phyloP scores from a whole-genome alignment of 768 basidiomycete genomes.

The Suillus tomentosus region DNA sequence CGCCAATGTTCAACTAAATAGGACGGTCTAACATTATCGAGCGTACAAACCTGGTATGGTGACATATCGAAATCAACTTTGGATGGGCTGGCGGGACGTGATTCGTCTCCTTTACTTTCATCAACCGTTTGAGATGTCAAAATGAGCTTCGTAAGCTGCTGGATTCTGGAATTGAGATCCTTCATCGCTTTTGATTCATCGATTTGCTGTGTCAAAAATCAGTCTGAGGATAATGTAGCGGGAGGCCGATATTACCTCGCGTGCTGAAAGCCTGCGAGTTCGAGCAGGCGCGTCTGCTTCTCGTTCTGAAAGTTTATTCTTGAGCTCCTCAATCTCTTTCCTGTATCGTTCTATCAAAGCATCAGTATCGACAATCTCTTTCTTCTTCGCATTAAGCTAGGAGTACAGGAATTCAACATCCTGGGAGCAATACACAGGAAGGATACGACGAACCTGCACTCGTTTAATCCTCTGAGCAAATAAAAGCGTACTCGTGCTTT shows the following conservation, averaged over 20 bases:
- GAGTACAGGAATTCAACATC: background rate
- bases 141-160: conserved; percentile 82
- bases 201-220: conserved; percentile 55
- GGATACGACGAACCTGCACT: conserved; percentile 50
- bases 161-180: conserved; percentile 77
- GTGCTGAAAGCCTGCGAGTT: conserved; percentile 46
- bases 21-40: background rate
- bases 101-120: conserved; percentile 65
- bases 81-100: conserved; percentile 77
- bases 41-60: conserved; percentile 66
- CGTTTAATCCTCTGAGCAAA: conserved; percentile 93
- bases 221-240: background rate
- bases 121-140: conserved; percentile 84
- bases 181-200: conserved; percentile 86
- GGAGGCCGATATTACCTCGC: conserved; percentile 36
- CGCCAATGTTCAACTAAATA: background rate
- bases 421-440: conserved; percentile 29
- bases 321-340: conserved; percentile 92
- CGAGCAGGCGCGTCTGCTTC: conserved; percentile 61
- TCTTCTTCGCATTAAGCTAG: conserved; percentile 79
- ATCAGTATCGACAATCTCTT: conserved; percentile 90
- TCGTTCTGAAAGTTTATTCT: conserved; percentile 66
- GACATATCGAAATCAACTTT: conserved; percentile 92
- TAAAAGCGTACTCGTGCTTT: conserved; percentile 85
- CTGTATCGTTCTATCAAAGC: conserved; percentile 93